These are phyloP conservation scores for Mimosa bimucronata DNA, from an alignment of 306 rosid species.

Conservation along the genomic window DNA sequence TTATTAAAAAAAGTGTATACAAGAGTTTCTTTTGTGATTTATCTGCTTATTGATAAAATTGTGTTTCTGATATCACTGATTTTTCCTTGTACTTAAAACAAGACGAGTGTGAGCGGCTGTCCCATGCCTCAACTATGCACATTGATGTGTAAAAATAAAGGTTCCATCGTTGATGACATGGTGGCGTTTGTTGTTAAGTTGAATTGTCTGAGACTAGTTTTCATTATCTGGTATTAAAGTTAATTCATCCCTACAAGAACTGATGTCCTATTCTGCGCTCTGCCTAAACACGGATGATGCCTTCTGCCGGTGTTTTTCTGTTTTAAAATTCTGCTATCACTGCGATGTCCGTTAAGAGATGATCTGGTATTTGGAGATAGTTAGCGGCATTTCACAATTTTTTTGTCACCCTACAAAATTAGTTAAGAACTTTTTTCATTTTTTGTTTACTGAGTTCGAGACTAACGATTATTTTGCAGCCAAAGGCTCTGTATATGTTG, in stretches of 20 bases:
- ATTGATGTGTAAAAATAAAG: background rate
- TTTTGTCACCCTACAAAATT: background rate
- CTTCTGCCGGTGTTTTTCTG: background rate
- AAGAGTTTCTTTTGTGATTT: background rate
- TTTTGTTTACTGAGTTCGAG: conserved; percentile 28
- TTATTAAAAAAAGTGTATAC: background rate
- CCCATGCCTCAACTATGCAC: too few species aligned
- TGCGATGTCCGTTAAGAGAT: background rate
- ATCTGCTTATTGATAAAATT: background rate
- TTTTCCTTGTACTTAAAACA: background rate
- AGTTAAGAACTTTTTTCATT: background rate
- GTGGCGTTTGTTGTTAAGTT: background rate
- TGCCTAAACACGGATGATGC: conserved; percentile 3
- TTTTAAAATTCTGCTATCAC: background rate
- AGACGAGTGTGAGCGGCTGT: background rate
- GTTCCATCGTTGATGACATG: background rate
- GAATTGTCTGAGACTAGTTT: background rate
- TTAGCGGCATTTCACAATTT: background rate
- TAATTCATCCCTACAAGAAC: background rate
- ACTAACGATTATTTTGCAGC: background rate
- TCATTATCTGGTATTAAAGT: background rate
- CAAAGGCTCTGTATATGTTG: background rate
- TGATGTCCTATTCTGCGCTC: background rate
- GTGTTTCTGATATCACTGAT: background rate
- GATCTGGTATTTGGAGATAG: background rate